Base-by-base conservation (phyloP, 2,329 filamentous ascomycete genomes). In the Alternaria sp. region DNA sequence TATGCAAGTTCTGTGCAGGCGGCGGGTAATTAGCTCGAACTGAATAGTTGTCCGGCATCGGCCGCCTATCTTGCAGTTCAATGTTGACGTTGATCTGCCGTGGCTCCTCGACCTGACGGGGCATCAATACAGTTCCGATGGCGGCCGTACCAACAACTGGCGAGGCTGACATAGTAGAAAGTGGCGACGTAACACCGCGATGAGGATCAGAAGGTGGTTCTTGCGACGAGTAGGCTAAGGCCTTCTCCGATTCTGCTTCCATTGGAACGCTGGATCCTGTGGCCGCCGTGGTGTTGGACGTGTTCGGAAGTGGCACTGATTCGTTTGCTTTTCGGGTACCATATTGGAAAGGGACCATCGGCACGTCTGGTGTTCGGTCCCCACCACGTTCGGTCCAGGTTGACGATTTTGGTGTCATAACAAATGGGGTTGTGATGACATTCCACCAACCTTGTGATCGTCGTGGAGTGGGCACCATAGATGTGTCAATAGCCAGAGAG, bases 401-500 rank as follows among this genome's bases (percentile, higher is more conserved):
- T 54, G 75, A 71, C 61, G 79, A 72, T 70, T 76, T 67, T 50
- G 79, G 67, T 64, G 82, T 76, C 56, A 75, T 72, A 23, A 78
- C 73, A 71, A 93, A 93, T 0, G 91, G 91, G 1, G 91, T 91
- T 8, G 87, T 89, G 59, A 93, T 88, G 67, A 91, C 85, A 71
- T 92, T 91, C 91, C 91, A 93, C 91, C 91, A 93, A 19, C 91
- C 91, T 63, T 85, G 84, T 25, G 89, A 90, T 59, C 84, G 85
- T 11, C 87, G 85, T 45, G 83, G 85, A 26, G 86, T 87, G 44
- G 86, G 87, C 6, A 80, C 71, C 19, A 77, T 67, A 15, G 71
- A 70, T 4, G 79, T 80, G 52, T 82, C 77, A 23, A 81, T 69
- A 50, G 74, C 67, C 46, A 81, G 56, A 51, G 84, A 78, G 15